These are phyloP conservation scores for Citrus medica DNA, from an alignment of 345 rosid genomes.

Conservation along the genomic window DNA sequence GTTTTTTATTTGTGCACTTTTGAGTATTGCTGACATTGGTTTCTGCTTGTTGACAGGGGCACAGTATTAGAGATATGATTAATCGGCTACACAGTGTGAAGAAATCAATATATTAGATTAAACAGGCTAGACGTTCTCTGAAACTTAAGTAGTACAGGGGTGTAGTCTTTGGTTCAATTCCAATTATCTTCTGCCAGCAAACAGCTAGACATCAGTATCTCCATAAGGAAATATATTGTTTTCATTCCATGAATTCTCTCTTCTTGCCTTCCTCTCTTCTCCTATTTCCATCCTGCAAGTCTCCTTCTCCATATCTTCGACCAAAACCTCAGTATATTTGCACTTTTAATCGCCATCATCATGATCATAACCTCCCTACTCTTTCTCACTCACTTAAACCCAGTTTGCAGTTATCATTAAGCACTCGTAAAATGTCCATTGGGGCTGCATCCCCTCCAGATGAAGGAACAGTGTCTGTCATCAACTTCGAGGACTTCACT, in stretches of 20 bases:
- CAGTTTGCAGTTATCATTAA: slow-evolving; percentile 13
- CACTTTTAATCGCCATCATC: neutral
- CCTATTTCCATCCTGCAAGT: slow-evolving; percentile 12
- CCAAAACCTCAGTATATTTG: slow-evolving; percentile 1
- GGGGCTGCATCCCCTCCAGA: slow-evolving; percentile 39
- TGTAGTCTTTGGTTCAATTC: neutral
- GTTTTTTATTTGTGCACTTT: neutral
- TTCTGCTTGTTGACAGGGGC: neutral
- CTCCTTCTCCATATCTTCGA: slow-evolving; percentile 12
- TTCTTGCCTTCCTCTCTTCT: slow-evolving; percentile 17
- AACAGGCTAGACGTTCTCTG: neutral
- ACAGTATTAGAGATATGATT: neutral
- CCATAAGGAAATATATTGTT: neutral
- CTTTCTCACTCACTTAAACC: slow-evolving; percentile 9
- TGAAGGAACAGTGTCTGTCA: slow-evolving; percentile 44
- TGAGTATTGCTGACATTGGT: neutral
- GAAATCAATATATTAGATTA: neutral
- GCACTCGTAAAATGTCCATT: slow-evolving; percentile 11
- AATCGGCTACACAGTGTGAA: neutral
- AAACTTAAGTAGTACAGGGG: neutral
- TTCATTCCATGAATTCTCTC: slow-evolving; percentile 37
- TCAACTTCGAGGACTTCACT: slow-evolving; percentile 50
- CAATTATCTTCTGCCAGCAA: neutral
- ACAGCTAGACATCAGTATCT: neutral
- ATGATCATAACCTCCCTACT: slow-evolving; percentile 8